These are phyloP conservation scores for Cenchrus fungigraminus DNA, from an alignment of 176 grass and related monocot species.

Conservation along the genomic window DNA sequence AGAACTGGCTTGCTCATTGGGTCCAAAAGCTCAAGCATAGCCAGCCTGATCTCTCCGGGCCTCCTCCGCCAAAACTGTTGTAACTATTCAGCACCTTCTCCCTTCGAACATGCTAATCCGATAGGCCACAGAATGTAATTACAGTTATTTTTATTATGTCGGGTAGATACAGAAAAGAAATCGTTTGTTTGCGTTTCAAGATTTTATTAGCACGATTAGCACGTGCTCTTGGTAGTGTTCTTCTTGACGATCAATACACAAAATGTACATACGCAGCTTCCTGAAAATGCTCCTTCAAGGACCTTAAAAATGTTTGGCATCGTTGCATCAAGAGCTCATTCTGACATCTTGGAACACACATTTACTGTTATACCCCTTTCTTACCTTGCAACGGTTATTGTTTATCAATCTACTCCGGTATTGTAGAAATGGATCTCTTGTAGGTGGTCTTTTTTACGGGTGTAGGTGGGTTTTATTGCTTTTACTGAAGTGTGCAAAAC, in stretches of 20 bases:
- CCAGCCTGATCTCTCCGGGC: constrained; percentile 51
- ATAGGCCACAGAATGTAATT: constrained; percentile 45
- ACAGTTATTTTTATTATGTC: neutral
- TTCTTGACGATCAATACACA: neutral
- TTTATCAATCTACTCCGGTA: neutral
- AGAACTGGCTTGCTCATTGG: constrained; percentile 71
- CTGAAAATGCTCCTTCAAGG: neutral
- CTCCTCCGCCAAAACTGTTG: constrained; percentile 58
- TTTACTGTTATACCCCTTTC: neutral
- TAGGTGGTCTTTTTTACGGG: too few relatives aligned
- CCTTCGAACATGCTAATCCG: constrained; percentile 29
- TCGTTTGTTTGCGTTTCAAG: neutral
- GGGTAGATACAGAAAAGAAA: constrained; percentile 1
- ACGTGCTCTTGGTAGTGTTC: neutral
- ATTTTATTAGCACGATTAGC: constrained; percentile 6
- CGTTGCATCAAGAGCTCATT: neutral
- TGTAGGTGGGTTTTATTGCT: neutral
- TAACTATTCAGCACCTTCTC: constrained; percentile 37
- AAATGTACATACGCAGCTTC: neutral
- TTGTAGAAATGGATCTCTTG: too few relatives aligned
- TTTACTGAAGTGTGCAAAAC: neutral
- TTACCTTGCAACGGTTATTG: constrained; percentile 3
- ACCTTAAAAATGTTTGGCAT: neutral
- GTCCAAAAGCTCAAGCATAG: constrained; percentile 69
- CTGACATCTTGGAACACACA: neutral